Evolutionary conservation across 2,329 filamentous ascomycete species (phyloP), one percentile per base, ranked within the genome.

Genomic region (Beauveria pseudobassiana): DNA sequence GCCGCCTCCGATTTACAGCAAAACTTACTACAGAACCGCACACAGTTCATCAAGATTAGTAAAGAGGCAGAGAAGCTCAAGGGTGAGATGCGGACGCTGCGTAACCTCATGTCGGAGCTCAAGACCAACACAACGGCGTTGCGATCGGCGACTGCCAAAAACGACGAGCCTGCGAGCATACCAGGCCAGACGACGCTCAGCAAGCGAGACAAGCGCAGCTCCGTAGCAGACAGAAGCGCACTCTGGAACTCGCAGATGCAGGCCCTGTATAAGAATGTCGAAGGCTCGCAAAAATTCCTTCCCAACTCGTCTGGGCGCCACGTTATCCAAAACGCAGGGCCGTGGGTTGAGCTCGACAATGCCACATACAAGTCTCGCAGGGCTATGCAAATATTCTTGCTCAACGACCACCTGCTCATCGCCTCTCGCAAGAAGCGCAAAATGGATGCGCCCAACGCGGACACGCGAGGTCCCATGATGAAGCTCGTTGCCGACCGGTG

Each of bases 11-110:
- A 98, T 68, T 80, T 99, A 24, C 93, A 98, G 74, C 91, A 96
- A 71, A 98, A 93, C 75, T 89, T 99, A 56, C 93, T 96, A 75
- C 93, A 97, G 74, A 99, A 99, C 75, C 87, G 95, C 54, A 96
- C 91, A 0, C 95, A 98, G 70, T 99, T 99, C 72, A 98, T 99
- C 80, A 96, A 96, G 75, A 98, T 99, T 74, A 97, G 93, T 73
- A 97, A 98, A 76, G 95, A 99, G 77, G 95, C 96, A 2, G 95
- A 99, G 76, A 97, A 96, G 77, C 85, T 99, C 62, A 98, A 98
- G 76, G 86, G 86, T 61, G 95, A 99, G 74, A 98, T 99, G 95
- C 86, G 91, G 58, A 90, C 90, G 7, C 83, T 99, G 38, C 86
- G 90, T 50, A 91, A 91, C 66, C 82, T 98, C 58, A 97, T 99